Evolutionary conservation across 2,329 filamentous ascomycete genomes (phyloP).

Genomic region (Aspergillus cejpii): DNA sequence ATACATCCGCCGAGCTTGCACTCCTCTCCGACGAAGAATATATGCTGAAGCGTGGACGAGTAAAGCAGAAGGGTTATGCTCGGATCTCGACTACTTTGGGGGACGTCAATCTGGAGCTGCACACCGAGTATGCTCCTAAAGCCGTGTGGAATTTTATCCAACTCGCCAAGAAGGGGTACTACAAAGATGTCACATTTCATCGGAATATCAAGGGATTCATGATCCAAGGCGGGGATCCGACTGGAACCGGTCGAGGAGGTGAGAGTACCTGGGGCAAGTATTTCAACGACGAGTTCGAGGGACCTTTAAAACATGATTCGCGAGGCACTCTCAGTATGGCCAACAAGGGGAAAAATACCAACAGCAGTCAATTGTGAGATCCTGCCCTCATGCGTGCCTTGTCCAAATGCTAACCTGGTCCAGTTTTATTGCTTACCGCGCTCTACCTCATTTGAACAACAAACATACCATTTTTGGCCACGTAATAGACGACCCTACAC

Average conservation of each 20-base stretch:
- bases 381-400: neutral
- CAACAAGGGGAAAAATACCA: slow-evolving; percentile 97
- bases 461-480: slow-evolving; percentile 97
- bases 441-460: slow-evolving; percentile 75
- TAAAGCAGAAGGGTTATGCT: slow-evolving; percentile 87
- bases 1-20: slow-evolving; percentile 80
- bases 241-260: slow-evolving; percentile 86
- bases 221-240: slow-evolving; percentile 94
- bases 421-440: slow-evolving; percentile 79
- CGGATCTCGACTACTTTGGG: slow-evolving; percentile 82
- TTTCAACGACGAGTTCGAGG: slow-evolving; percentile 89
- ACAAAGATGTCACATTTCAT: slow-evolving; percentile 76
- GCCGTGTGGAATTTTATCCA: slow-evolving; percentile 97
- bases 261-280: slow-evolving; percentile 88
- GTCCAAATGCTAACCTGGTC: slow-evolving; percentile 4
- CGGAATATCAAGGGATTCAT: slow-evolving; percentile 94
- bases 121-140: slow-evolving; percentile 82
- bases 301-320: slow-evolving; percentile 72
- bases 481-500: slow-evolving; percentile 61
- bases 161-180: slow-evolving; percentile 83
- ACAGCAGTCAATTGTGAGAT: slow-evolving; percentile 72
- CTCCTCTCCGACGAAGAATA: slow-evolving; percentile 90
- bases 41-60: slow-evolving; percentile 82
- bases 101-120: slow-evolving; percentile 78
- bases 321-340: slow-evolving; percentile 87